Evolutionary conservation across 345 rosid genomes (phyloP).

Genomic region (Pseudoturritis turrita): DNA sequence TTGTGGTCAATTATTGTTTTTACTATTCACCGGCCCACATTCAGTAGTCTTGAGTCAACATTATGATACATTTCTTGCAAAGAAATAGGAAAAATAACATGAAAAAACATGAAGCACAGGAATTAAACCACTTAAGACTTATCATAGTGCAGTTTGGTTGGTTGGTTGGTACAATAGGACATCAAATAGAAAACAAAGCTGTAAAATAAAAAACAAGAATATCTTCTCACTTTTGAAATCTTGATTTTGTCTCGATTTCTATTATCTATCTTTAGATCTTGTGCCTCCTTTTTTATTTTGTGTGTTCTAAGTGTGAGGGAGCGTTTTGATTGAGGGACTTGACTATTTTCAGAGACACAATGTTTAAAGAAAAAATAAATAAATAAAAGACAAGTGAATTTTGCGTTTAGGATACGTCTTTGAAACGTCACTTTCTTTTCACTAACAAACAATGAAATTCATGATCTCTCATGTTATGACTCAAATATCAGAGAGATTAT

Average conservation of each 20-base stretch:
- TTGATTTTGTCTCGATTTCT: slow-evolving; percentile 28
- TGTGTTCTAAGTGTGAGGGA: slow-evolving; percentile 31
- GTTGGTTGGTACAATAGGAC: slow-evolving; percentile 12
- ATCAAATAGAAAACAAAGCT: not conserved
- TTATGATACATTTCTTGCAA: slow-evolving; percentile 1
- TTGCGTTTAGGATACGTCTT: slow-evolving; percentile 32
- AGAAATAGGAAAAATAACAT: not conserved
- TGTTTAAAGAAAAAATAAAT: not conserved
- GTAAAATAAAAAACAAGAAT: slow-evolving; percentile 22
- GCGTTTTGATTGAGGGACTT: slow-evolving; percentile 34
- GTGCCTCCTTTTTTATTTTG: slow-evolving; percentile 3
- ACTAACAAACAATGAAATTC: slow-evolving; percentile 24
- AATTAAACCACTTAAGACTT: slow-evolving; percentile 6
- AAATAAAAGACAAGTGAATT: slow-evolving; percentile 27
- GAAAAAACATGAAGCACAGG: not conserved
- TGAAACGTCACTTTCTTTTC: slow-evolving; percentile 31
- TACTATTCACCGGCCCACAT: slow-evolving; percentile 14
- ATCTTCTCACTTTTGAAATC: slow-evolving; percentile 29
- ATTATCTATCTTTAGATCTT: slow-evolving; percentile 31
- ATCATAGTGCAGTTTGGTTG: slow-evolving; percentile 11
- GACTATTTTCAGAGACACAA: slow-evolving; percentile 13
- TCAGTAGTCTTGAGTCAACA: slow-evolving; percentile 11
- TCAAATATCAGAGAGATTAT: slow-evolving; percentile 27
- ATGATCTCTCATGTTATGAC: slow-evolving; percentile 24
- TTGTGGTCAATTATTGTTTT: slow-evolving; percentile 11